phyloP scores from a whole-genome alignment of 768 basidiomycete species.

The Leucocoprinus birnbaumii region DNA sequence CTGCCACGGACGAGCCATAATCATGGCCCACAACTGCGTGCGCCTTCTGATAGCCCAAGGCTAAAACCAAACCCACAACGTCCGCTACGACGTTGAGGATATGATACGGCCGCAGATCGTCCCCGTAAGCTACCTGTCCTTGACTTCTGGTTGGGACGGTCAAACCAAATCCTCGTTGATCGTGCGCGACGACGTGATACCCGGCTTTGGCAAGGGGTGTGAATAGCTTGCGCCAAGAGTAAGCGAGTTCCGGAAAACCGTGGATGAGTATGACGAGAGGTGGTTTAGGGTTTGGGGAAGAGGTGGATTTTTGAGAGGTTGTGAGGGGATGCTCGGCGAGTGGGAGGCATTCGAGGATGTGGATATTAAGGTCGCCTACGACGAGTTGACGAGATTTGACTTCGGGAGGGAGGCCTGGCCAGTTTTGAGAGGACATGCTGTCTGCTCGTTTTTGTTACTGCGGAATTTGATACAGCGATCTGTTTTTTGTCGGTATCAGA shows the following conservation, averaged over 20 bases:
- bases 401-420: conserved; percentile 20
- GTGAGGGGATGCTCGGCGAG: background rate
- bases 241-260: conserved; percentile 66
- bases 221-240: conserved; percentile 63
- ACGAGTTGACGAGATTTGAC: conserved; percentile 37
- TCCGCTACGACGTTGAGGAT: conserved; percentile 51
- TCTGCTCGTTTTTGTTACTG: background rate
- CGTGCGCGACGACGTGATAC: conserved; percentile 62
- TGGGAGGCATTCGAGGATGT: conserved; percentile 48
- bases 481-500: no score
- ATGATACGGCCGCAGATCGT: conserved; percentile 48
- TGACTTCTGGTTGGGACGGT: conserved; percentile 18
- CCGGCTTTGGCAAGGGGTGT: conserved; percentile 46
- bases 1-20: conserved; percentile 53
- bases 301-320: background rate
- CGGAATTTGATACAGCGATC: background rate
- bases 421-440: background rate
- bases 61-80: conserved; percentile 45
- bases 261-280: conserved; percentile 58
- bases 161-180: conserved; percentile 55
- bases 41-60: conserved; percentile 45
- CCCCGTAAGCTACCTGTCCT: conserved; percentile 34
- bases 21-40: conserved; percentile 61
- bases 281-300: conserved; percentile 18
- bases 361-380: conserved; percentile 47